phyloP scores from a whole-genome alignment of 2,329 filamentous ascomycete genomes.

The Fusarium keratoplasticum region DNA sequence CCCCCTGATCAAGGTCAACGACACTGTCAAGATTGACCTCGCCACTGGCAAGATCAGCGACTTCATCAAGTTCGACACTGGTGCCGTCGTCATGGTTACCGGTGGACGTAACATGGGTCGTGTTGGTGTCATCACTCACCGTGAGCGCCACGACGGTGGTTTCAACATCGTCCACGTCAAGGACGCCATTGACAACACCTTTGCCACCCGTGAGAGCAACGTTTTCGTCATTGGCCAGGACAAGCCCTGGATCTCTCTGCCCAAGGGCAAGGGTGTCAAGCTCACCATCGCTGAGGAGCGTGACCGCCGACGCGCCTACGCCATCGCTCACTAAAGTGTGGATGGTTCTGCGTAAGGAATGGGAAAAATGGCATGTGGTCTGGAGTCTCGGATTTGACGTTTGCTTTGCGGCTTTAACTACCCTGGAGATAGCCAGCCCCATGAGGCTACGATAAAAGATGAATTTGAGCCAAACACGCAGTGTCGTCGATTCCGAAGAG shows the following conservation, averaged over 20 bases:
- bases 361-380: slow-evolving; percentile 52
- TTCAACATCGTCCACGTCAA: slow-evolving; percentile 99
- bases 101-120: slow-evolving; percentile 99
- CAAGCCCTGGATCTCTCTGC: slow-evolving; percentile 99
- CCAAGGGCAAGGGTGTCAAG: slow-evolving; percentile 99
- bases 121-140: slow-evolving; percentile 99
- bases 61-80: slow-evolving; percentile 99
- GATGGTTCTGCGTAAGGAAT: slow-evolving; percentile 35
- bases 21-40: slow-evolving; percentile 99
- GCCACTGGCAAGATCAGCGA: slow-evolving; percentile 97
- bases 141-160: slow-evolving; percentile 99
- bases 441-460: slow-evolving; percentile 53
- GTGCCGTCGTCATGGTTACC: slow-evolving; percentile 97
- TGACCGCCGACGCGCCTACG: slow-evolving; percentile 88
- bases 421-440: slow-evolving; percentile 50
- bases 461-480: slow-evolving; percentile 48
- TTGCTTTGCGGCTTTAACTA: slow-evolving; percentile 49
- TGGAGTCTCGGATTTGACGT: slow-evolving; percentile 57
- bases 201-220: slow-evolving; percentile 99
- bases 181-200: slow-evolving; percentile 99
- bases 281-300: slow-evolving; percentile 98
- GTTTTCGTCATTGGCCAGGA: slow-evolving; percentile 99
- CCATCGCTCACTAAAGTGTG: slow-evolving; percentile 62
- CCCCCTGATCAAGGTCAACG: slow-evolving; percentile 98
- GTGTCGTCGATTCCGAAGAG: slow-evolving; percentile 41